These are phyloP conservation scores for Streptanthus diversifolius DNA, from an alignment of 345 rosid species.

Conservation along the genomic window DNA sequence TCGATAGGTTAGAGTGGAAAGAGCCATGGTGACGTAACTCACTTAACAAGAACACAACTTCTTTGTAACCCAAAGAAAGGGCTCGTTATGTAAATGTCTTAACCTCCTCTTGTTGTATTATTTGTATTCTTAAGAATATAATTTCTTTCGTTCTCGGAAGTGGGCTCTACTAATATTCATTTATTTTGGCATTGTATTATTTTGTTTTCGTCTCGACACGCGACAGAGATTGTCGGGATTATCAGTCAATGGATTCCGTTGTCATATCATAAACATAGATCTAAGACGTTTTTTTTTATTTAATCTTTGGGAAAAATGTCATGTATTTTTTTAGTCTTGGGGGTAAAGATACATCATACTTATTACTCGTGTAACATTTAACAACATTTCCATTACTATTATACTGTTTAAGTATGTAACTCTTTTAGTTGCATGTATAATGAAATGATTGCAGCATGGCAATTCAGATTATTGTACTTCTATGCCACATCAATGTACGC, in stretches of 20 bases:
- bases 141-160: no score
- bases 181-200: not conserved
- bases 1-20: constrained; percentile 78
- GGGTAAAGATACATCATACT: not conserved
- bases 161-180: not conserved
- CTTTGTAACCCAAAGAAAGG: not conserved
- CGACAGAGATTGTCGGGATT: not conserved
- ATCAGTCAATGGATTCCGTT: no score
- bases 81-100: not conserved
- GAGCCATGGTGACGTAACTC: constrained; percentile 69
- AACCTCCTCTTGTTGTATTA: not conserved
- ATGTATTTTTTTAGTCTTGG: not conserved
- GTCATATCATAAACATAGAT: no score
- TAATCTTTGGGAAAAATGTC: no score
- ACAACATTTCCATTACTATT: no score
- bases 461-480: not conserved
- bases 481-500: not conserved
- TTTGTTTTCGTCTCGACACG: not conserved
- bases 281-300: no score
- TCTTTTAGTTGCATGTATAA: not conserved
- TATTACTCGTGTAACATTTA: no score
- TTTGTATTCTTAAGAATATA: not conserved
- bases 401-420: no score
- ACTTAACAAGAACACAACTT: not conserved
- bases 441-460: not conserved